Conservation (phyloP, 2,329 filamentous ascomycete species). For the Talaromyces sp. region DNA sequence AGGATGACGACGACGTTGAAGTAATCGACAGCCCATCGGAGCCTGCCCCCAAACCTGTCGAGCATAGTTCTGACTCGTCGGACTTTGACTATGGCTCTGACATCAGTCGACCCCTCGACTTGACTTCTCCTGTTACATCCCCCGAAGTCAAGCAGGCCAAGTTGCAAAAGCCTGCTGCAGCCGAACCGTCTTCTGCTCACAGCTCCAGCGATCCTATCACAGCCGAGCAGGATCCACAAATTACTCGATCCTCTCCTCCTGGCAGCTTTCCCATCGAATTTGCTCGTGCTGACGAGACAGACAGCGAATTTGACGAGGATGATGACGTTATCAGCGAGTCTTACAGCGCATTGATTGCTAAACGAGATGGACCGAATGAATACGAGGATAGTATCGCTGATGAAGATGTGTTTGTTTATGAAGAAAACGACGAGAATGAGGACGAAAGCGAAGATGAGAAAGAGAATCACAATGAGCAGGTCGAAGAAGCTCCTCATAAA, state of each 20-base stretch:
- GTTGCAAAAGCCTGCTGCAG: neutral
- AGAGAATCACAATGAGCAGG: neutral
- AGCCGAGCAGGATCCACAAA: neutral
- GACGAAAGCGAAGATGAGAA: constrained; percentile 5
- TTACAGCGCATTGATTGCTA: neutral
- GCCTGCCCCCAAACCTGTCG: neutral
- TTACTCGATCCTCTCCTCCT: constrained; percentile 5
- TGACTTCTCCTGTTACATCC: constrained; percentile 20
- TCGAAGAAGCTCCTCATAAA: neutral
- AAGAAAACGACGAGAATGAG: neutral
- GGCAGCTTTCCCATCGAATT: constrained; percentile 7
- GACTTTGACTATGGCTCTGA: constrained; percentile 17
- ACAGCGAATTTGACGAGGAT: constrained; percentile 7
- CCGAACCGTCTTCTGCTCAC: neutral
- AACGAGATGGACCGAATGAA: neutral
- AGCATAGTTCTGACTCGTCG: constrained; percentile 7
- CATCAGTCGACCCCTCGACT: constrained; percentile 15
- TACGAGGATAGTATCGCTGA: neutral
- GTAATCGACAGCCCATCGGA: constrained; percentile 1
- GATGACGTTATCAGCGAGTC: neutral
- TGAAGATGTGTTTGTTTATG: neutral
- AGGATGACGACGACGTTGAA: constrained; percentile 14
- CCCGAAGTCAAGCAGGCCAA: constrained; percentile 14
- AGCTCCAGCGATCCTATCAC: neutral
- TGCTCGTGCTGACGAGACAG: constrained; percentile 4